Conservation (phyloP, 495 filamentous ascomycete genomes). For the Tuber brumale region DNA sequence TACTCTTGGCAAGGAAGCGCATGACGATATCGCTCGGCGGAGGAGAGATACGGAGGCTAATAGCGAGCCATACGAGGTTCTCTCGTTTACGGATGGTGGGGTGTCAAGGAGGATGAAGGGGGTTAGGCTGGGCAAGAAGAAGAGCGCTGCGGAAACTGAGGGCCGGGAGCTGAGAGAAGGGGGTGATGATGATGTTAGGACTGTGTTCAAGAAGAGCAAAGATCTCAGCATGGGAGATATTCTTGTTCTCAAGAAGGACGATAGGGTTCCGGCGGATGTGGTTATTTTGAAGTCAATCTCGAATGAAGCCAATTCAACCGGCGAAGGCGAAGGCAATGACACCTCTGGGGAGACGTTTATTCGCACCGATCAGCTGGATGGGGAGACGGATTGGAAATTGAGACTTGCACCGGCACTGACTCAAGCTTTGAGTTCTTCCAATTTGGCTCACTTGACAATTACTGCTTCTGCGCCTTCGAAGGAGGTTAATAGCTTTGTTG, state of each 20-base stretch:
- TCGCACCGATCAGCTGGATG: constrained; percentile 93
- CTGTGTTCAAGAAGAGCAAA: constrained; percentile 70
- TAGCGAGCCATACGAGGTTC: constrained; percentile 75
- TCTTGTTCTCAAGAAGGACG: constrained; percentile 80
- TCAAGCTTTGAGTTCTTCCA: constrained; percentile 60
- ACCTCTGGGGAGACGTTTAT: constrained; percentile 85
- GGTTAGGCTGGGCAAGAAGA: constrained; percentile 40
- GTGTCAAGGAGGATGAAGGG: background rate
- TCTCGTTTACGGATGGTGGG: constrained; percentile 51
- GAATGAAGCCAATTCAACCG: constrained; percentile 50
- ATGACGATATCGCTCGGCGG: constrained; percentile 82
- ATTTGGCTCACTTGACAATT: constrained; percentile 67
- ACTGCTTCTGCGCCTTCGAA: constrained; percentile 81
- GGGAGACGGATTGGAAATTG: constrained; percentile 98
- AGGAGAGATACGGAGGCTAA: constrained; percentile 89
- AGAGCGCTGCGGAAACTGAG: constrained; percentile 46
- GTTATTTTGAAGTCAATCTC: constrained; percentile 80
- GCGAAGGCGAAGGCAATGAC: constrained; percentile 35
- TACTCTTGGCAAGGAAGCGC: constrained; percentile 90
- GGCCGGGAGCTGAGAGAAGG: constrained; percentile 49
- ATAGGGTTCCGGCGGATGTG: constrained; percentile 88
- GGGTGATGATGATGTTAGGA: constrained; percentile 42
- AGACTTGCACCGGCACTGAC: constrained; percentile 77
- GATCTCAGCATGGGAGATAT: constrained; percentile 94
- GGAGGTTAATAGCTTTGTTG: constrained; percentile 88